Conservation (phyloP, 2,329 filamentous ascomycete species). For the Aspergillus sp. region DNA sequence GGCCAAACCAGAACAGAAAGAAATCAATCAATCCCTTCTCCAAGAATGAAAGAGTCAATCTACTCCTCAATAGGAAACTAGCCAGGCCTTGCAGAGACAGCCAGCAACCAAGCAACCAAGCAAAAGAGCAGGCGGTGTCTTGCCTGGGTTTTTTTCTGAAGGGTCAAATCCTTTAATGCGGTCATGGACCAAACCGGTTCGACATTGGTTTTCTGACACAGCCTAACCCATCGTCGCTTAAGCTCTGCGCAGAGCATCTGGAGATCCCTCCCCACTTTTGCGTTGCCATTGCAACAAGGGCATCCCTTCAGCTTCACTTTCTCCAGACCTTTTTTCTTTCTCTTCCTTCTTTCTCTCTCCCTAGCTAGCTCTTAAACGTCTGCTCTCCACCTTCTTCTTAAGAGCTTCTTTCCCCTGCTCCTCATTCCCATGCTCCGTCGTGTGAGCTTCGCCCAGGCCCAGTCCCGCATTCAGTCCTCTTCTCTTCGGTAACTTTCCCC, state of each 20-base stretch:
- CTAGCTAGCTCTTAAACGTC: slow-evolving; percentile 14
- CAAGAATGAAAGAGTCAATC: background rate
- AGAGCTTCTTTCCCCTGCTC: slow-evolving; percentile 17
- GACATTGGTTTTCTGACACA: slow-evolving; percentile 19
- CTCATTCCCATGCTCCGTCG: slow-evolving; percentile 25
- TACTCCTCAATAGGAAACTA: background rate
- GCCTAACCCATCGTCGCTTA: slow-evolving; percentile 24
- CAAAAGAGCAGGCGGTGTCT: background rate
- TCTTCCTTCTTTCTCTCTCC: slow-evolving; percentile 24
- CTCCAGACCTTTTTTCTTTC: slow-evolving; percentile 30
- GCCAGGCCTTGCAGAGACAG: background rate
- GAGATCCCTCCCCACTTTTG: slow-evolving; percentile 43
- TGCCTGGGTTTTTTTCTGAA: background rate
- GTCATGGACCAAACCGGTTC: slow-evolving; percentile 16
- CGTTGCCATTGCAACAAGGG: slow-evolving; percentile 47
- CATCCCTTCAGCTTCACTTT: slow-evolving; percentile 45
- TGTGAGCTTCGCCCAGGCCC: slow-evolving; percentile 11
- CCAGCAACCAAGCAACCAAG: background rate
- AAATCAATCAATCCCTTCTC: too few relatives aligned
- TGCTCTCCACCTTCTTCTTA: slow-evolving; percentile 20
- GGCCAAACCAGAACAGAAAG: too few relatives aligned
- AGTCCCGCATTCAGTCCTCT: slow-evolving; percentile 14
- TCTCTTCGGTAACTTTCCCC: slow-evolving; percentile 24
- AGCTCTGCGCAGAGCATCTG: slow-evolving; percentile 32
- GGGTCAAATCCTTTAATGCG: slow-evolving; percentile 6